A percentile compares a stretch with the other conserved stretches of the same genome.
These are phyloP conservation scores for Hymenoscyphus fraxineus DNA, from an alignment of 2,329 filamentous ascomycete genomes.

Conservation along the genomic window DNA sequence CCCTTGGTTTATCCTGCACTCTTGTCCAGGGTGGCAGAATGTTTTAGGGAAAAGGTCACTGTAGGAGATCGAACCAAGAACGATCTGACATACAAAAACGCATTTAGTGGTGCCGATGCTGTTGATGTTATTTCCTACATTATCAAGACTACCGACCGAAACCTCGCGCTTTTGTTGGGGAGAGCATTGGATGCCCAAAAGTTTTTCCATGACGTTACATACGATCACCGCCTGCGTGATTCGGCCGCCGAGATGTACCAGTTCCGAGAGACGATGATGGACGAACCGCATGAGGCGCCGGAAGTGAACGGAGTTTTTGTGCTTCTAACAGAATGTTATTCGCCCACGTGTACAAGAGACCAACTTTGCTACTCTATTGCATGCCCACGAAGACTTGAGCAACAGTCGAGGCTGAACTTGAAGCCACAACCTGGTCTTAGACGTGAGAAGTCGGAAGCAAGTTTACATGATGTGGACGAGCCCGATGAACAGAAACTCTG, in stretches of 20 bases:
- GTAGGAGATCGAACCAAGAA: constrained; percentile 91
- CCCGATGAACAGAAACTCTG: constrained; percentile 96
- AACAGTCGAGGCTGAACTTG: constrained; percentile 89
- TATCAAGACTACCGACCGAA: constrained; percentile 93
- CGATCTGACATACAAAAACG: constrained; percentile 93
- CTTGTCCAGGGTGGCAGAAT: constrained; percentile 87
- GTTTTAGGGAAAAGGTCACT: constrained; percentile 84
- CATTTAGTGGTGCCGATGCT: constrained; percentile 91
- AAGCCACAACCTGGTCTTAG: constrained; percentile 81
- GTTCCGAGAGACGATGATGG: constrained; percentile 88
- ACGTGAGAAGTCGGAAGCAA: constrained; percentile 63
- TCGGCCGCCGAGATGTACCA: constrained; percentile 95
- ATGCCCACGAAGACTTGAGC: constrained; percentile 87
- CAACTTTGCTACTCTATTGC: constrained; percentile 97
- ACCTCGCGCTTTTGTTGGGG: constrained; percentile 84
- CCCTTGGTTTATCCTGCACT: constrained; percentile 92
- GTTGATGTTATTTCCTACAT: constrained; percentile 95
- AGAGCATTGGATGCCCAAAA: constrained; percentile 94
- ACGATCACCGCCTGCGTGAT: constrained; percentile 91
- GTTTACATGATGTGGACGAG: constrained; percentile 80
- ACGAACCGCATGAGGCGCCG: constrained; percentile 68
- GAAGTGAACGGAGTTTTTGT: constrained; percentile 94
- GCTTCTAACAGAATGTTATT: constrained; percentile 93
- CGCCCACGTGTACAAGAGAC: constrained; percentile 92
- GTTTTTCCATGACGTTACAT: constrained; percentile 98